Evolutionary conservation across 129 eudicot genomes (phyloP).

Genomic region (Centella asiatica): DNA sequence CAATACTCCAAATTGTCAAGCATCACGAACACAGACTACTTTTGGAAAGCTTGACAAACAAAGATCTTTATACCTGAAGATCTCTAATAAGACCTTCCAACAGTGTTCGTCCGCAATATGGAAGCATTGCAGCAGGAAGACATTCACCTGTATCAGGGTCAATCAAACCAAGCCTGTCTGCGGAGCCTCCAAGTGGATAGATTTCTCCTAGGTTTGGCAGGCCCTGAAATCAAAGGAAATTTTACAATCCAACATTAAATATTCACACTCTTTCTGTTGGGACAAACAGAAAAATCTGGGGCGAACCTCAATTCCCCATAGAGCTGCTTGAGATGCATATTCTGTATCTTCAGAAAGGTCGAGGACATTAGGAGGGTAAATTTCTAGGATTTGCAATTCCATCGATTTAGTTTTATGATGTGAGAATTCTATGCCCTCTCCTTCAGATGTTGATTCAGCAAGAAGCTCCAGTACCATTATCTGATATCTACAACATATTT

Average conservation of each 20-base stretch:
- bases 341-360: conserved; percentile 84
- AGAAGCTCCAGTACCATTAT: conserved; percentile 77
- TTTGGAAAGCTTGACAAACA: conserved; percentile 2
- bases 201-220: conserved; percentile 94
- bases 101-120: conserved; percentile 83
- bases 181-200: conserved; percentile 98
- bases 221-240: conserved; percentile 57
- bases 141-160: conserved; percentile 89
- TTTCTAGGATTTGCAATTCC: conserved; percentile 47
- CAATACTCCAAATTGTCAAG: conserved; percentile 2
- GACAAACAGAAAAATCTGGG: conserved; percentile 4
- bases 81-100: conserved; percentile 98
- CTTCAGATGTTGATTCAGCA: conserved; percentile 41
- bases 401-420: conserved; percentile 36
- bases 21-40: neutral
- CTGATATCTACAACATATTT: conserved; percentile 66
- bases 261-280: neutral
- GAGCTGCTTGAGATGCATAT: conserved; percentile 89
- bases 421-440: conserved; percentile 31
- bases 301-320: conserved; percentile 94
- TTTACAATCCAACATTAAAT: neutral
- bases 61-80: conserved; percentile 74
- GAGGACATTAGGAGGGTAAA: conserved; percentile 74
- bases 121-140: conserved; percentile 99
- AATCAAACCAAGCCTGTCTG: conserved; percentile 96